Evolutionary conservation across 768 basidiomycete species (phyloP).

Genomic region (Boletellus emodensis): DNA sequence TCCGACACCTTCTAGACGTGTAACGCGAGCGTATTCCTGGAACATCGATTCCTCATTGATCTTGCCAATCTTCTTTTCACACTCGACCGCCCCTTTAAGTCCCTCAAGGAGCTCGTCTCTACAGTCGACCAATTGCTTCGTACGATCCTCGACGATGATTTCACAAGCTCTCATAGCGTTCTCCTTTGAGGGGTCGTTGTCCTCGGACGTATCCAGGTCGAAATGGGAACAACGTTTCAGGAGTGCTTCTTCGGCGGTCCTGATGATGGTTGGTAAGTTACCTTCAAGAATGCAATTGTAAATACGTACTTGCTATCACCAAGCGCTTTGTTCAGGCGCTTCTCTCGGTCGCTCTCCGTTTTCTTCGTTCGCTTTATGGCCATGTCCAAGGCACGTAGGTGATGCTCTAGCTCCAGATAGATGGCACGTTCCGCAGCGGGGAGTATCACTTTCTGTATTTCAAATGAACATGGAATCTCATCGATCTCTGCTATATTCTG

Average conservation of each 20-base stretch:
- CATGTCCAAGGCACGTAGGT: conserved; percentile 89
- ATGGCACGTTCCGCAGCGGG: conserved; percentile 94
- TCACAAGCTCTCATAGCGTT: conserved; percentile 93
- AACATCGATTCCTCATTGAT: conserved; percentile 72
- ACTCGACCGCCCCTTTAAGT: conserved; percentile 59
- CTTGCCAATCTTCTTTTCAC: conserved; percentile 65
- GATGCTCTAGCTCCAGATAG: conserved; percentile 92
- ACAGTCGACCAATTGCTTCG: conserved; percentile 75
- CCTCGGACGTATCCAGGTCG: conserved; percentile 62
- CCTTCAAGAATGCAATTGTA: neutral
- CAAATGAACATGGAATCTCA: conserved; percentile 78
- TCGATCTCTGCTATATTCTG: conserved; percentile 96
- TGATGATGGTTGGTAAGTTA: conserved; percentile 27
- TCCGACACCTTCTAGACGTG: conserved; percentile 59
- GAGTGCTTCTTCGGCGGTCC: conserved; percentile 87
- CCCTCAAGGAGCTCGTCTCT: conserved; percentile 65
- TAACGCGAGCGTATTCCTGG: conserved; percentile 70
- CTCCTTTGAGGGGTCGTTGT: conserved; percentile 46
- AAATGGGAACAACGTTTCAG: conserved; percentile 96
- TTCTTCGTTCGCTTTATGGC: conserved; percentile 63
- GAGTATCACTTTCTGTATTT: conserved; percentile 62
- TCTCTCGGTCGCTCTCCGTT: conserved; percentile 77
- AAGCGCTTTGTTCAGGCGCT: conserved; percentile 79
- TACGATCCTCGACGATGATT: conserved; percentile 80
- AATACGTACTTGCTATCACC: conserved; percentile 74